Evolutionary conservation across 2,329 filamentous ascomycete genomes (phyloP).

Genomic region (Colletotrichum filicis): DNA sequence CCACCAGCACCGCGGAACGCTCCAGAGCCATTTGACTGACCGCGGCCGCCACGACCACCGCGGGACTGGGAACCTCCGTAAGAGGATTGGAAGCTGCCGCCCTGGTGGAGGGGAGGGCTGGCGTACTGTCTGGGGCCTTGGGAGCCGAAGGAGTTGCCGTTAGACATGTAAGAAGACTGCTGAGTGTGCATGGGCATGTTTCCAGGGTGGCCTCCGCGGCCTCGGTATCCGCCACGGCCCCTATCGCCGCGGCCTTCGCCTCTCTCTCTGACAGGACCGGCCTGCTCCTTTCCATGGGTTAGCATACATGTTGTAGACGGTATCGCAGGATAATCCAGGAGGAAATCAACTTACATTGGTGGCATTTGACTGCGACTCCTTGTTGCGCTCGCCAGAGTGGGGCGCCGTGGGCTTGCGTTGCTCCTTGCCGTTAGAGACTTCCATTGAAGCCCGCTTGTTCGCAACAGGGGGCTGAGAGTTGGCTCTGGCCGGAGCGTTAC

Average conservation of each 20-base stretch:
- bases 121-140: conserved; percentile 47
- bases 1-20: conserved; percentile 24
- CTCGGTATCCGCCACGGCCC: conserved; percentile 57
- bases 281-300: conserved; percentile 39
- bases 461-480: conserved; percentile 47
- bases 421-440: conserved; percentile 53
- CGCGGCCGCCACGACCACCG: conserved; percentile 32
- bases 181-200: conserved; percentile 46
- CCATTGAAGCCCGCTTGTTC: conserved; percentile 58
- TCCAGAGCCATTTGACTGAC: conserved; percentile 25
- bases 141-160: conserved; percentile 45
- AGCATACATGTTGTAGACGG: conserved; percentile 36
- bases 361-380: conserved; percentile 42
- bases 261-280: conserved; percentile 34
- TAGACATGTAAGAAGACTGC: conserved; percentile 45
- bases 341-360: conserved; percentile 12
- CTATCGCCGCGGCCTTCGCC: conserved; percentile 53
- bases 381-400: conserved; percentile 40
- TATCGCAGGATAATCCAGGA: background rate
- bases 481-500: conserved; percentile 46
- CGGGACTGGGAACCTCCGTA: conserved; percentile 31
- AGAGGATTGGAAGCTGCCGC: conserved; percentile 21
- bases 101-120: conserved; percentile 57
- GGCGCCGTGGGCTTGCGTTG: conserved; percentile 56
- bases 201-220: conserved; percentile 55